Percentiles rank a stretch among this genome's conserved stretches.
Conservation (phyloP, 306 rosid genomes). For the Cicer arietinum region DNA sequence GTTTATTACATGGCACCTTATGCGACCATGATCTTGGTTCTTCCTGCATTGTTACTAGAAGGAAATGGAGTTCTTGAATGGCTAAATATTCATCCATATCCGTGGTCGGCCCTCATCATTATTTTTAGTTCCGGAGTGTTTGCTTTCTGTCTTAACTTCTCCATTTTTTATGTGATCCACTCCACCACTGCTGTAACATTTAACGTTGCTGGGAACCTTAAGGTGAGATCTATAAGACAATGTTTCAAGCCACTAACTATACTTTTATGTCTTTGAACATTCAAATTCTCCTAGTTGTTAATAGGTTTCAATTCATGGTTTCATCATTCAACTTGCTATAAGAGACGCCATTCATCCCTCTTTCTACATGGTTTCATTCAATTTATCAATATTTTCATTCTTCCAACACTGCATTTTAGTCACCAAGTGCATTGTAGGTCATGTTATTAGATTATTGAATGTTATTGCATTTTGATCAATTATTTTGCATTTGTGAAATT, state of each 20-base stretch:
- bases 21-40: constrained; percentile 96
- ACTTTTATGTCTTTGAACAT: neutral
- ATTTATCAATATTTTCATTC: neutral
- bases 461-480: neutral
- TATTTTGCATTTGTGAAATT: constrained; percentile 6
- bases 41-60: constrained; percentile 90
- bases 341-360: neutral
- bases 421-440: neutral
- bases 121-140: constrained; percentile 89
- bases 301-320: constrained; percentile 17
- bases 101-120: constrained; percentile 71
- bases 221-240: constrained; percentile 62
- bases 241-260: constrained; percentile 14
- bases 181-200: constrained; percentile 97
- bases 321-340: neutral
- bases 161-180: constrained; percentile 96
- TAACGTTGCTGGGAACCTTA: constrained; percentile 97
- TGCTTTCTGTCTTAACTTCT: constrained; percentile 98
- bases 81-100: constrained; percentile 74
- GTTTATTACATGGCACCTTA: constrained; percentile 99
- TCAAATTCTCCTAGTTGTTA: constrained; percentile 14
- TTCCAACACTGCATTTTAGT: neutral
- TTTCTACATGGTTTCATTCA: constrained; percentile 12
- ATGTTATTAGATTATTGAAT: neutral
- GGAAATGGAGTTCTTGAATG: constrained; percentile 89